Evolutionary conservation across 139 green algal species (phyloP).

Genomic region (Haematococcus lacustris): DNA sequence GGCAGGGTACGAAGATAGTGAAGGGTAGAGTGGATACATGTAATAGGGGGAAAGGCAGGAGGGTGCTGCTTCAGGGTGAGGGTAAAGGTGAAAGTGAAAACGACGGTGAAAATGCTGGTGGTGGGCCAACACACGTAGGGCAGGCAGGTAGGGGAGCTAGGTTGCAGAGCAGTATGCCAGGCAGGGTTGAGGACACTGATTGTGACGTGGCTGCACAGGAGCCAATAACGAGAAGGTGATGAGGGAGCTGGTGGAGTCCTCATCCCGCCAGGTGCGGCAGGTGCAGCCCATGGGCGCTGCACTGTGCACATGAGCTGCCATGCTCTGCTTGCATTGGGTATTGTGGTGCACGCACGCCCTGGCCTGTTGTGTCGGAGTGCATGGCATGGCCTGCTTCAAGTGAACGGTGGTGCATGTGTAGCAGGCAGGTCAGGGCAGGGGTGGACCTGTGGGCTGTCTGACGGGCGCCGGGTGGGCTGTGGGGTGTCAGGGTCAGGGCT

Average conservation of each 20-base stretch:
- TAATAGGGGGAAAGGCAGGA: neutral
- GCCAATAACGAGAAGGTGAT: conserved; percentile 18
- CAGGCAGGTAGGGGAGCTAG: neutral
- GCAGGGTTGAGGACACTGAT: neutral
- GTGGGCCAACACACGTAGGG: neutral
- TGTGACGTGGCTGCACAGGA: conserved; percentile 1
- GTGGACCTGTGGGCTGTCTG: too few species aligned
- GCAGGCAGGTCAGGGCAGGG: too few species aligned
- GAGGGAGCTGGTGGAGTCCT: conserved; percentile 23
- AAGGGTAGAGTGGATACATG: neutral
- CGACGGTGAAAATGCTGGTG: neutral
- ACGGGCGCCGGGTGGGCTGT: too few species aligned
- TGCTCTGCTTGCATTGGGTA: neutral
- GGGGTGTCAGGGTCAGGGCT: too few species aligned
- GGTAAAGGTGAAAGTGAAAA: neutral
- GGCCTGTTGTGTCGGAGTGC: neutral
- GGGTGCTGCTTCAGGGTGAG: neutral
- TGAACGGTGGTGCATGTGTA: too few species aligned
- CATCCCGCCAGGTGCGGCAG: conserved; percentile 6
- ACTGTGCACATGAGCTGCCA: neutral
- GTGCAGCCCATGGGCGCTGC: neutral
- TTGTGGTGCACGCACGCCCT: neutral
- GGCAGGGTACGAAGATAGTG: neutral
- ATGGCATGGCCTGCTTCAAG: neutral
- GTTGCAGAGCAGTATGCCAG: neutral